Evolutionary conservation across 2,329 filamentous ascomycete genomes (phyloP).

Genomic region (Clonostachys sp.): DNA sequence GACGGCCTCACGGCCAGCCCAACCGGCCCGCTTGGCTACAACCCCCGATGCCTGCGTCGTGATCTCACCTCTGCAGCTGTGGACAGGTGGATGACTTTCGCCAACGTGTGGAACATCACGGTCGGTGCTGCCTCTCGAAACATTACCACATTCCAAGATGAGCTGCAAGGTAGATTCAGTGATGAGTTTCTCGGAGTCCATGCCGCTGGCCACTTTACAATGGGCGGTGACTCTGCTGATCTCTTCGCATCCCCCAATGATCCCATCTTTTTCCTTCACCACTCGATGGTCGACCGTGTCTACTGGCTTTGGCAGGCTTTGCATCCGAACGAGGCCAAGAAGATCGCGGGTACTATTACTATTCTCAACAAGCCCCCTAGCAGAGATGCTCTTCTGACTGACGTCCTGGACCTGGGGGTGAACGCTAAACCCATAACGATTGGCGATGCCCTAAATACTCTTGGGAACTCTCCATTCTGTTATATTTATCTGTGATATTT

Average conservation of each 20-base stretch:
- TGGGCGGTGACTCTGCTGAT: conserved; percentile 24
- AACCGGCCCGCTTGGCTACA: conserved; percentile 19
- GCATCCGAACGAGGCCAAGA: conserved; percentile 5
- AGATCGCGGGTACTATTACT: conserved; percentile 8
- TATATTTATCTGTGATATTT: conserved; percentile 13
- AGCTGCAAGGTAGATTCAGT: conserved; percentile 19
- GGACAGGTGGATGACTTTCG: conserved; percentile 1
- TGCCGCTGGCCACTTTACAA: conserved; percentile 24
- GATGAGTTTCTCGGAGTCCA: conserved; percentile 19
- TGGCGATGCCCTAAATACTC: conserved; percentile 11
- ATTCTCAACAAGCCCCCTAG: conserved; percentile 8
- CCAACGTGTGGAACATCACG: conserved; percentile 5
- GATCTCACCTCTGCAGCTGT: conserved; percentile 23
- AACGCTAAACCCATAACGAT: conserved; percentile 10
- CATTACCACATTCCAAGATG: conserved; percentile 11
- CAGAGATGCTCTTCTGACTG: conserved; percentile 9
- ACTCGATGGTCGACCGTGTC: conserved; percentile 15
- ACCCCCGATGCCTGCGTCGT: conserved; percentile 38
- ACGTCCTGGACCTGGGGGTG: conserved; percentile 11
- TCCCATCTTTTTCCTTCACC: conserved; percentile 16
- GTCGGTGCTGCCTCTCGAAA: conserved; percentile 1
- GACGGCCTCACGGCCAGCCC: conserved; percentile 8
- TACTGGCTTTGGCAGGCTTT: conserved; percentile 13
- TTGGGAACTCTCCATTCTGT: conserved; percentile 15
- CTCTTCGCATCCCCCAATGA: conserved; percentile 18